Percentiles rank a stretch among this genome's conserved stretches.
Conservation (phyloP, 805 yeast genomes). For the Saturnispora zaruensis region DNA sequence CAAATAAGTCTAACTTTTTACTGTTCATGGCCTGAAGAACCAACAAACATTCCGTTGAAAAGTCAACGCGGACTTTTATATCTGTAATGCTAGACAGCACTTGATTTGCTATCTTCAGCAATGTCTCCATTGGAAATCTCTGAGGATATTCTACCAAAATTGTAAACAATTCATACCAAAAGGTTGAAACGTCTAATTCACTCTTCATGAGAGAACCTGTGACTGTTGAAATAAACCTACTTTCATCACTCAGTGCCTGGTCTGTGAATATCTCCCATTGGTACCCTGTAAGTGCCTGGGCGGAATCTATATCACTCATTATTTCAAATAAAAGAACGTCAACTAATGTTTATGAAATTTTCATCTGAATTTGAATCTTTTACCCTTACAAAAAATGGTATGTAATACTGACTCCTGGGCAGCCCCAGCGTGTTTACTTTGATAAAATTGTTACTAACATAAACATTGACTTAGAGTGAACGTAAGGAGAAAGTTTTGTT, state of each 20-base stretch:
- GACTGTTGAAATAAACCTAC: neutral
- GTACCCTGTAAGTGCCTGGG: neutral
- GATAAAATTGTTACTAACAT: neutral
- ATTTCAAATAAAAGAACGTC: neutral
- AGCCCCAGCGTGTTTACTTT: neutral
- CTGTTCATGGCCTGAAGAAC: conserved; percentile 21
- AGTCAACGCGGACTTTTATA: conserved; percentile 18
- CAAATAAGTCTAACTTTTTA: conserved; percentile 15
- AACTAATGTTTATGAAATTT: neutral
- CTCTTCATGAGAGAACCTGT: neutral
- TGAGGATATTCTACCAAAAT: conserved; percentile 18
- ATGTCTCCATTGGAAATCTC: conserved; percentile 15
- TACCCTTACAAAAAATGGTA: conserved; percentile 6
- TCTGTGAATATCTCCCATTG: conserved; percentile 1
- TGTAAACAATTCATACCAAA: conserved; percentile 21
- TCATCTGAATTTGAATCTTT: neutral
- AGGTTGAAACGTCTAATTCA: neutral
- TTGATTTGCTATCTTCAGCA: conserved; percentile 17
- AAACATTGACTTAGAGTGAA: conserved; percentile 41
- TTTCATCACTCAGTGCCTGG: neutral
- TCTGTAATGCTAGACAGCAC: conserved; percentile 16
- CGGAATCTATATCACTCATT: neutral
- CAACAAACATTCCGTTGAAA: conserved; percentile 20
- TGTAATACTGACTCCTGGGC: neutral
- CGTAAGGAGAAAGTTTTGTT: conserved; percentile 52